Percentiles rank a stretch among this genome's conserved stretches.
Conservation (phyloP, 768 basidiomycete species). For the Lactarius indigo region DNA sequence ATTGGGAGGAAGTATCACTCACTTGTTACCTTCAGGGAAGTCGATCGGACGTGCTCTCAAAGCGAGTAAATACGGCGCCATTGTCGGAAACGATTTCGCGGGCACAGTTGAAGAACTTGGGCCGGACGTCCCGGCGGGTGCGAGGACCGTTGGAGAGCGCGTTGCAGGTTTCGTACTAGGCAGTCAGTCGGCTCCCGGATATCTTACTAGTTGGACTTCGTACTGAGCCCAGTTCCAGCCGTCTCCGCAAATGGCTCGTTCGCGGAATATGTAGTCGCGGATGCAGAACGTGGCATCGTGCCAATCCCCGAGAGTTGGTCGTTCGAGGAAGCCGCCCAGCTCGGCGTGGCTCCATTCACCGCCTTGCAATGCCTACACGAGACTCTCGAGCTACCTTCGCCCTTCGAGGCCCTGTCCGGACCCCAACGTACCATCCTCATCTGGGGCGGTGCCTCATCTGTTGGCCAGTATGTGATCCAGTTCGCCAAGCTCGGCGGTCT, state of each 20-base stretch:
- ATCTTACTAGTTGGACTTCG: neutral
- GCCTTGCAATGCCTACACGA: slow-evolving; percentile 22
- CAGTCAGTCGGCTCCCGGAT: neutral
- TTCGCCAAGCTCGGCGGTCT: slow-evolving; percentile 34
- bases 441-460: slow-evolving; percentile 30
- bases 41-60: neutral
- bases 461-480: slow-evolving; percentile 36
- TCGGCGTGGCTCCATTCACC: slow-evolving; percentile 21
- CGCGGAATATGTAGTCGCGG: slow-evolving; percentile 17
- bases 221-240: neutral
- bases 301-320: slow-evolving; percentile 21
- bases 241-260: slow-evolving; percentile 14
- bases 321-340: slow-evolving; percentile 23
- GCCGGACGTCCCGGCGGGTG: slow-evolving; percentile 15
- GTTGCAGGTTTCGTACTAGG: slow-evolving; percentile 14
- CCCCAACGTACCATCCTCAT: slow-evolving; percentile 12
- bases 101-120: slow-evolving; percentile 24
- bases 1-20: neutral
- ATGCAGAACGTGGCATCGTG: slow-evolving; percentile 9
- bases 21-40: slow-evolving; percentile 1
- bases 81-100: slow-evolving; percentile 22
- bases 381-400: slow-evolving; percentile 16
- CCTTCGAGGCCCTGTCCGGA: neutral
- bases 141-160: slow-evolving; percentile 23
- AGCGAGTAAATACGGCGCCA: slow-evolving; percentile 3